These are phyloP conservation scores for Aspergillus ochraceoroseus DNA, from an alignment of 2,329 filamentous ascomycete genomes.

Conservation along the genomic window DNA sequence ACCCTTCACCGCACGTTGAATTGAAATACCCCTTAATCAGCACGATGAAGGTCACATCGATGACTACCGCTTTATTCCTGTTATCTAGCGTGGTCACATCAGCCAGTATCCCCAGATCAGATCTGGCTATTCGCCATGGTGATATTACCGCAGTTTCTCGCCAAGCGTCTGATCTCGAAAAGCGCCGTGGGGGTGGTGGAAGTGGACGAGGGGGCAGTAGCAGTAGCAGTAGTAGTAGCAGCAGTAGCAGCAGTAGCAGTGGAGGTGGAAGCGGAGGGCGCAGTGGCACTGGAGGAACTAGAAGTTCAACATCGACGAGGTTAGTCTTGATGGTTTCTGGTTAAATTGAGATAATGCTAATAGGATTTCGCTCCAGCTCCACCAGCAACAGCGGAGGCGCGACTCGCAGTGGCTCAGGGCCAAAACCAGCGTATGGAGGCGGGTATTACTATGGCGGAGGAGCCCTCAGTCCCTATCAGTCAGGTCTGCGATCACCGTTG, in stretches of 20 bases:
- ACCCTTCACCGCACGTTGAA: too few species aligned
- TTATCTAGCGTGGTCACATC: constrained; percentile 29
- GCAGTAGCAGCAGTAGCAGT: constrained; percentile 20
- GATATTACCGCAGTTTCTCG: constrained; percentile 10
- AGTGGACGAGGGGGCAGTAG: constrained; percentile 29
- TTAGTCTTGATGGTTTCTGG: constrained; percentile 9
- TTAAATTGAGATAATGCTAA: too few species aligned
- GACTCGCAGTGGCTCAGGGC: constrained; percentile 38
- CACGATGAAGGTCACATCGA: constrained; percentile 32
- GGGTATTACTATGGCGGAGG: constrained; percentile 55
- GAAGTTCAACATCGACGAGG: constrained; percentile 20
- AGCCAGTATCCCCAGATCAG: constrained; percentile 25
- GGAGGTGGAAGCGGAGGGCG: constrained; percentile 21
- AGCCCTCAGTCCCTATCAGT: constrained; percentile 47
- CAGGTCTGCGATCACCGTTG: constrained; percentile 44
- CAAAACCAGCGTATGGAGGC: constrained; percentile 46
- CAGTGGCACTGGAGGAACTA: constrained; percentile 21
- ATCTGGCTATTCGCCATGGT: constrained; percentile 22
- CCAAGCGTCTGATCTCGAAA: constrained; percentile 37
- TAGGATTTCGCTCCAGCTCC: constrained; percentile 16
- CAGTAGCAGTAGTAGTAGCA: too few species aligned
- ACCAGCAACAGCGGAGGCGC: constrained; percentile 31
- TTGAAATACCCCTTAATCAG: background rate
- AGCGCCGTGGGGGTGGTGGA: constrained; percentile 49
- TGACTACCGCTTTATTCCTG: constrained; percentile 28